Evolutionary conservation across 2,329 filamentous ascomycete species (phyloP).

Genomic region (Furcasterigmium sp.): DNA sequence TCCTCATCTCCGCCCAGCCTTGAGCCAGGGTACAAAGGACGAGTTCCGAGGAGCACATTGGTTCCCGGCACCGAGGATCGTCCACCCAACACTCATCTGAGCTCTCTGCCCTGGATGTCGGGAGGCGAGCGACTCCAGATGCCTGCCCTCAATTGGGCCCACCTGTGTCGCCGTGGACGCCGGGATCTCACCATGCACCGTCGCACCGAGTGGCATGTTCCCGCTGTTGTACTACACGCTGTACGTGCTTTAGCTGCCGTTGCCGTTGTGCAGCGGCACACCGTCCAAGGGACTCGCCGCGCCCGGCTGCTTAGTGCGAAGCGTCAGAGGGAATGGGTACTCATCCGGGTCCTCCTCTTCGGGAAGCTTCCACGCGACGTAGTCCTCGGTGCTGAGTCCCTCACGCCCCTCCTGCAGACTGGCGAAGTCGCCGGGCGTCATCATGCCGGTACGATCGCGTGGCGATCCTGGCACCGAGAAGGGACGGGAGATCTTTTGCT

Average conservation of each 20-base stretch:
- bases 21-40: no score
- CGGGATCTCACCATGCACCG: not conserved
- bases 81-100: no score
- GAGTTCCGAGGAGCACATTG: no score
- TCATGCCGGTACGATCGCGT: conserved; percentile 87
- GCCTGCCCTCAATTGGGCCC: no score
- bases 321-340: conserved; percentile 54
- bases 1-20: no score
- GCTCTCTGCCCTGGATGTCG: no score
- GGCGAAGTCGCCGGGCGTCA: conserved; percentile 98
- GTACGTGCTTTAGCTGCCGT: not conserved
- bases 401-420: conserved; percentile 92
- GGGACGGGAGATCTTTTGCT: conserved; percentile 91
- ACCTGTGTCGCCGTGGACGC: no score
- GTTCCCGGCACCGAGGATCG: no score
- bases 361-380: conserved; percentile 95
- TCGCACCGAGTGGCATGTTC: not conserved
- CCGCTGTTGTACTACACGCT: not conserved
- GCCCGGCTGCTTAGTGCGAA: conserved; percentile 46
- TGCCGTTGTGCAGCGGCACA: conserved; percentile 21
- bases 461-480: conserved; percentile 93
- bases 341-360: conserved; percentile 90
- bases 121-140: no score
- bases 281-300: conserved; percentile 35
- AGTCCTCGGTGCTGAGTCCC: conserved; percentile 91